Evolutionary conservation across 2,329 filamentous ascomycete species (phyloP).

Genomic region (Aureobasidium sp.): DNA sequence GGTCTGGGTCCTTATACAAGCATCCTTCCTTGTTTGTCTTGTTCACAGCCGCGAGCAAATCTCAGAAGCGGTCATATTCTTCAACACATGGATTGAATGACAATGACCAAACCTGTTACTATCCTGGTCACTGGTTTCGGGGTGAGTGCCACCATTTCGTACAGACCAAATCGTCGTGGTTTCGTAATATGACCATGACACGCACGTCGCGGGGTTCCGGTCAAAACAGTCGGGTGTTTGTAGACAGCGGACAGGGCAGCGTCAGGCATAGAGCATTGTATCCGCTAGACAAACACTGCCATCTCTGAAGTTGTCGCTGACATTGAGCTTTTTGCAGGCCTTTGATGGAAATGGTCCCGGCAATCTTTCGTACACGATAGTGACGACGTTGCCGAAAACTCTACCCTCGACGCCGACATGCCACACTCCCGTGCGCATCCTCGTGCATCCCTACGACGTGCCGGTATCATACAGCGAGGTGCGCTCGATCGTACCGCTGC

Average conservation of each 20-base stretch:
- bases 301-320: neutral
- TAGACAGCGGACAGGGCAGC: neutral
- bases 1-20: neutral
- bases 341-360: slow-evolving; percentile 62
- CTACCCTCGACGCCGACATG: slow-evolving; percentile 41
- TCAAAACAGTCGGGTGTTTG: neutral
- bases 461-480: slow-evolving; percentile 65
- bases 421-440: slow-evolving; percentile 50
- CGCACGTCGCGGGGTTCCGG: neutral
- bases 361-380: slow-evolving; percentile 79
- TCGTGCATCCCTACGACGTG: slow-evolving; percentile 60
- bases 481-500: slow-evolving; percentile 53
- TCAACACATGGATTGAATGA: neutral
- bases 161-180: neutral
- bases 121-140: slow-evolving; percentile 42
- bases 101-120: slow-evolving; percentile 30
- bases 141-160: slow-evolving; percentile 26
- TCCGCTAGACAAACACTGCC: neutral
- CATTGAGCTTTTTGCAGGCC: slow-evolving; percentile 48
- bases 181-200: neutral
- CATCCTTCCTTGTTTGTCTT: neutral
- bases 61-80: neutral
- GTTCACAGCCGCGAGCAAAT: neutral
- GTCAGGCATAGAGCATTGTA: neutral
- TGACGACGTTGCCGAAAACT: slow-evolving; percentile 57